Conservation (phyloP, 371 early-diverging fungal species). For the Funneliformis caledonium region DNA sequence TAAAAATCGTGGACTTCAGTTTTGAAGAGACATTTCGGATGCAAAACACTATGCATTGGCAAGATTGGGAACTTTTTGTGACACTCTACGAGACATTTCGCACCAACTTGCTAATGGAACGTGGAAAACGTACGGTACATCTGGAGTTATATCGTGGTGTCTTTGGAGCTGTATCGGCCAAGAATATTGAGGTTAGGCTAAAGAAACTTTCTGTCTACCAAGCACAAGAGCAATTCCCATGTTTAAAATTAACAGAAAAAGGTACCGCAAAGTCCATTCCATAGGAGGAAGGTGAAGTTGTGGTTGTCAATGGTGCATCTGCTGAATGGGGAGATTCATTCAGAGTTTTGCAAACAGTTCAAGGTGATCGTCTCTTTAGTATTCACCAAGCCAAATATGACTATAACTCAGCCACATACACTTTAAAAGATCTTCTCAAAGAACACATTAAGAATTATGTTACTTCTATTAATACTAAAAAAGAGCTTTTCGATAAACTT, state of each 20-base stretch:
- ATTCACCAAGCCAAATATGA: conserved; percentile 22
- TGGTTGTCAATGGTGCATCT: conserved; percentile 24
- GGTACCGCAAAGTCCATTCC: background rate
- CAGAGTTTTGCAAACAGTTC: background rate
- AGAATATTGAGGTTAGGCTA: conserved; percentile 16
- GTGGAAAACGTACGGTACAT: background rate
- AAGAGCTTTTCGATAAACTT: background rate
- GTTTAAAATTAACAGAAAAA: conserved; percentile 5
- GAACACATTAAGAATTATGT: background rate
- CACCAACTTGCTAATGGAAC: conserved; percentile 26
- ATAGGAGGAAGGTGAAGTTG: conserved; percentile 9
- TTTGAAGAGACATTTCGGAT: background rate
- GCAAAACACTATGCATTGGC: conserved; percentile 14
- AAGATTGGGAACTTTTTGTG: conserved; percentile 35
- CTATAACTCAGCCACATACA: conserved; percentile 3
- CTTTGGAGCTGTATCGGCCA: background rate
- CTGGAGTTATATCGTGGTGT: conserved; percentile 35
- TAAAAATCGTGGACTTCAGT: background rate
- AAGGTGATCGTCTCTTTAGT: background rate
- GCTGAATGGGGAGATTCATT: conserved; percentile 19
- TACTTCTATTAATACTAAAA: background rate
- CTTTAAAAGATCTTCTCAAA: background rate
- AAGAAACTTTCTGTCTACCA: conserved; percentile 23
- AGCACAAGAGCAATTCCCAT: conserved; percentile 34
- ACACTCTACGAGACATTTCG: conserved; percentile 27